phyloP scores from a whole-genome alignment of 139 green algal species.

The Picochlorum sp. region DNA sequence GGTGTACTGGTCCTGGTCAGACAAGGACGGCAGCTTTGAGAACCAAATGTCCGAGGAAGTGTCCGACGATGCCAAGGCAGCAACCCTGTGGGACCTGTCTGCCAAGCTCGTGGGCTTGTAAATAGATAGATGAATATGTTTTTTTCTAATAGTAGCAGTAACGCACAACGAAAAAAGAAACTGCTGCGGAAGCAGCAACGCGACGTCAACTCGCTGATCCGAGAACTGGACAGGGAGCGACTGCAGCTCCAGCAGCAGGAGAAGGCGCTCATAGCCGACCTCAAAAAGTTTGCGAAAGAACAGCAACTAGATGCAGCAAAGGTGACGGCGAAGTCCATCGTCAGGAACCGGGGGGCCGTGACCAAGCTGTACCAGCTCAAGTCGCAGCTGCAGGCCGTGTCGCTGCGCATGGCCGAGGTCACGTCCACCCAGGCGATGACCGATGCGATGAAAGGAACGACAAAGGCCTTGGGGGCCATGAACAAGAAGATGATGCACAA shows the following conservation, averaged over 20 bases:
- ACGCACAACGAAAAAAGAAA: constrained; percentile 73
- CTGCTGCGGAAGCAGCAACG: constrained; percentile 97
- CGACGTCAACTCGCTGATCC: constrained; percentile 93
- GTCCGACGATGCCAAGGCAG: constrained; percentile 61
- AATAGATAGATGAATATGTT: constrained; percentile 14
- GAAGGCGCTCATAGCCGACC: constrained; percentile 78
- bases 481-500: constrained; percentile 94
- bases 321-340: constrained; percentile 96
- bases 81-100: constrained; percentile 66
- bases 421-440: constrained; percentile 97
- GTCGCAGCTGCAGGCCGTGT: constrained; percentile 94
- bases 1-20: constrained; percentile 81
- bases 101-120: constrained; percentile 68
- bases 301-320: constrained; percentile 95
- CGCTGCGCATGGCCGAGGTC: constrained; percentile 82
- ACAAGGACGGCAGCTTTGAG: constrained; percentile 36
- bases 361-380: constrained; percentile 96
- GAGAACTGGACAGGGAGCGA: constrained; percentile 85
- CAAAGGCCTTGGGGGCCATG: constrained; percentile 93
- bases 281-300: constrained; percentile 96
- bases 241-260: constrained; percentile 53
- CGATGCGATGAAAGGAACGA: constrained; percentile 91
- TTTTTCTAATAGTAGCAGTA: constrained; percentile 18
- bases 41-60: constrained; percentile 44
- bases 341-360: constrained; percentile 94